Conservation (phyloP, 768 basidiomycete genomes). For the Boletus vermiculosoides region DNA sequence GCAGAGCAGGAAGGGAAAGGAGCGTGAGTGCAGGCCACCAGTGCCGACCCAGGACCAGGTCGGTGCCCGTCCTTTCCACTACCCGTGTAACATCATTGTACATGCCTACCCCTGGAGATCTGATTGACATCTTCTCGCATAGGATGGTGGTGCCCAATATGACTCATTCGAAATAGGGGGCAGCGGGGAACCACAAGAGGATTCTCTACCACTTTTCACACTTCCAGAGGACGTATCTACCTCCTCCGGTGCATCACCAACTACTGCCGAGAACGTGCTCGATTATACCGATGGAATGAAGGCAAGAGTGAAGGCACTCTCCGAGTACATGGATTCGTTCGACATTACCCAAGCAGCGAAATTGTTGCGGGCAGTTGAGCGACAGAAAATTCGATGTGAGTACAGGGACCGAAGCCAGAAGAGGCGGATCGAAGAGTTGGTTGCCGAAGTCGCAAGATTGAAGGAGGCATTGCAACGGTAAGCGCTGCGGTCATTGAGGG, state of each 20-base stretch:
- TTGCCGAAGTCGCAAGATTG: constrained; percentile 16
- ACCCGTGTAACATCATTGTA: background rate
- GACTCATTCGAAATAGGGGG: background rate
- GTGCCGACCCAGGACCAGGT: constrained; percentile 11
- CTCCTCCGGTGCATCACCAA: constrained; percentile 21
- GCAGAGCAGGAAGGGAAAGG: constrained; percentile 29
- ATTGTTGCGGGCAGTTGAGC: constrained; percentile 16
- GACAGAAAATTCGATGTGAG: constrained; percentile 25
- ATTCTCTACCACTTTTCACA: constrained; percentile 22
- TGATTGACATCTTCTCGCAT: background rate
- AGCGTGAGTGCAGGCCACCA: constrained; percentile 12
- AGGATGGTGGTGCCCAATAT: background rate
- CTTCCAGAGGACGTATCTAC: constrained; percentile 13
- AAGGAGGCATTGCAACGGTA: constrained; percentile 19
- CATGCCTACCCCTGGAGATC: background rate
- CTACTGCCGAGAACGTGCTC: constrained; percentile 26
- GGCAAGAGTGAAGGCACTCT: constrained; percentile 22
- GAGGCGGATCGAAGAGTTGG: constrained; percentile 20
- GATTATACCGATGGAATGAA: constrained; percentile 25
- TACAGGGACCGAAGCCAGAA: constrained; percentile 24
- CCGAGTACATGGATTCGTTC: constrained; percentile 30
- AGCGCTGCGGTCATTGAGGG: background rate
- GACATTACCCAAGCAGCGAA: constrained; percentile 18
- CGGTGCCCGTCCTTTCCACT: constrained; percentile 5
- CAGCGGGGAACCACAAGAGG: constrained; percentile 2